Percentiles rank a stretch among this genome's conserved stretches.
Evolutionary conservation across 495 filamentous ascomycete genomes (phyloP).

Genomic region (Neurospora sp.): DNA sequence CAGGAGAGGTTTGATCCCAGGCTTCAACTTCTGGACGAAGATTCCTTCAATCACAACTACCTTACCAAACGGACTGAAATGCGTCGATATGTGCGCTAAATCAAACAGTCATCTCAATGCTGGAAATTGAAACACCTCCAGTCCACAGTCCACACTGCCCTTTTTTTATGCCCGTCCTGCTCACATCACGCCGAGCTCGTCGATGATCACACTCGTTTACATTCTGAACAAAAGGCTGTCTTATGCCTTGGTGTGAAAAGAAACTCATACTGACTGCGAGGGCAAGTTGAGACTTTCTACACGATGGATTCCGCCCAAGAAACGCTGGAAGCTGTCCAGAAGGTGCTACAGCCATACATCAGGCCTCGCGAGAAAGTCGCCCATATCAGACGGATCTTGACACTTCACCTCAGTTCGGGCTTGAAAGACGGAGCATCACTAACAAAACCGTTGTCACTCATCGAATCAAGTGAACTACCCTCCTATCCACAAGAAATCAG

Average conservation of each 20-base stretch:
- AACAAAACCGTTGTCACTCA: constrained; percentile 27
- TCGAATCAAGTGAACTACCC: constrained; percentile 15
- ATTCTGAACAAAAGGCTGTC: not conserved
- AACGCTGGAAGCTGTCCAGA: constrained; percentile 14
- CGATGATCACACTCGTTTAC: not conserved
- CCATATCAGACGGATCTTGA: constrained; percentile 31
- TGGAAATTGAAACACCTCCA: not conserved
- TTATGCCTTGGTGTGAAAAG: not conserved
- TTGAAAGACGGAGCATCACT: constrained; percentile 18
- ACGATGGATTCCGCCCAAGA: constrained; percentile 8
- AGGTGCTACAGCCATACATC: constrained; percentile 27
- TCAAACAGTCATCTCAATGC: not conserved
- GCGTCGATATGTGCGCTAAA: not conserved
- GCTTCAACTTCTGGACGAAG: not conserved
- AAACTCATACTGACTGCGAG: not conserved
- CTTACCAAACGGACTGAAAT: not conserved
- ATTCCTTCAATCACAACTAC: not conserved
- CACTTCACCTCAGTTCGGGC: constrained; percentile 28
- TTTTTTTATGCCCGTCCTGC: not conserved
- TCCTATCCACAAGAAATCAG: constrained; percentile 14
- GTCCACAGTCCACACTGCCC: not conserved
- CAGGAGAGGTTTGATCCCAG: not conserved
- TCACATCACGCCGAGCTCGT: not conserved
- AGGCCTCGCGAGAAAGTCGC: constrained; percentile 33
- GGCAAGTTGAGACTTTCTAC: not conserved